Base-by-base conservation (phyloP, 108 stramenopile species). In the Hondaea fermentalgiana region DNA sequence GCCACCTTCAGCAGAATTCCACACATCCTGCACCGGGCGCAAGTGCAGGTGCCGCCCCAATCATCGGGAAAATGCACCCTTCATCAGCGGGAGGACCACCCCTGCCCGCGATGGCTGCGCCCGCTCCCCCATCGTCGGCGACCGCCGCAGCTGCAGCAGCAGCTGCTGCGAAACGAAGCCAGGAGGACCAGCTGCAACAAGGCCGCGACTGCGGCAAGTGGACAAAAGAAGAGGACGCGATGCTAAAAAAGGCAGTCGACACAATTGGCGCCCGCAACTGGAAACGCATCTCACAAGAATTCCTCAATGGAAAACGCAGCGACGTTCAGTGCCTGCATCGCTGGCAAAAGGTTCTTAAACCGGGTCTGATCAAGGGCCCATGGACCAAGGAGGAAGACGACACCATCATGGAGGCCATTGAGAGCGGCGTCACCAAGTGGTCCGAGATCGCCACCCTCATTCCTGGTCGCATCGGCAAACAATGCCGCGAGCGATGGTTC, bases 401-500 rank as follows among this genome's bases (percentile, higher is more conserved):
- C 17, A 92, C 95, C 47, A 91, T 94, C 44, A 71, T 88, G 35
- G 55, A 17, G 4, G 58, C 87, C 49, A 87, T 91, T n/a, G 58
- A 90, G 90, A 23, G 6, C 8, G 93, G 91, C 29, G 88, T 58
- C 25, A 76, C 88, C 29, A 92, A 92, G 90, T 93, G 93, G 93
- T 88, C 89, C 57, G 53, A 29, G 16, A 92, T 93, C 57, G 93
- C 93, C 28, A n/a, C 5, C 5, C 21, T 49, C 4, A 89, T 93
- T 5, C 93, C 93, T 23, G 92, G 97, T 35, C 95, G 99, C 17
- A 97, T 96, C 72, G 99, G 99, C 35, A 99, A 99, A 92, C 99
- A 99, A 93, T 99, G 98, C 94, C 93, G 99, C 19, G 99, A 99
- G 92, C 94, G 99, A 35, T 99, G 98, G 98, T 97, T 96, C 90